A percentile compares a stretch with the other conserved stretches of the same genome.
Conservation (phyloP, 306 rosid species). For the Prinsepia uniflora region DNA sequence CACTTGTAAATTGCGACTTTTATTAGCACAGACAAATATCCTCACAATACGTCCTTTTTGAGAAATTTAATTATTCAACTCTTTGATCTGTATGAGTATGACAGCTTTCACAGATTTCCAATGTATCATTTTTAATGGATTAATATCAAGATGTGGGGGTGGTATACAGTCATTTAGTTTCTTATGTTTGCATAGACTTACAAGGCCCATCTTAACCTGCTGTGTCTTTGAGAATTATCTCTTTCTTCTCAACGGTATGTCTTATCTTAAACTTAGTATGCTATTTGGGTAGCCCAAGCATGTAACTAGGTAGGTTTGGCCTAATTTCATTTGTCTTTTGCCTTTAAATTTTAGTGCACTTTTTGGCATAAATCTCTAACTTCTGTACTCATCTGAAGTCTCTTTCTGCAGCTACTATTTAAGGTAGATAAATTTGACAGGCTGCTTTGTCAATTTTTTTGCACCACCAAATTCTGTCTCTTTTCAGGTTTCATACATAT, state of each 20-base stretch:
- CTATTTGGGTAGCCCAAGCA: neutral
- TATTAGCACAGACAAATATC: neutral
- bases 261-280: neutral
- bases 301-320: neutral
- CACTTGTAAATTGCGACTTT: neutral
- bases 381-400: constrained; percentile 17
- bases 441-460: neutral
- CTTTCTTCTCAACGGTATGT: neutral
- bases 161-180: neutral
- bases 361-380: constrained; percentile 1
- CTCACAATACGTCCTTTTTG: neutral
- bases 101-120: neutral
- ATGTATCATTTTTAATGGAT: neutral
- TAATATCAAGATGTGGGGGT: neutral
- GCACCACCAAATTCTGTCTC: neutral
- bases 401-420: constrained; percentile 2
- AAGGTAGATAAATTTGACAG: neutral
- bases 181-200: constrained; percentile 5
- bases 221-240: neutral
- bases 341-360: neutral
- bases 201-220: neutral
- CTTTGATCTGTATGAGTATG: neutral
- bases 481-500: neutral
- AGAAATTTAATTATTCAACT: constrained; percentile 1
- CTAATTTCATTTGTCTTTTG: neutral